These are phyloP conservation scores for Carallia pectinifolia DNA, from an alignment of 345 rosid genomes.

Conservation along the genomic window DNA sequence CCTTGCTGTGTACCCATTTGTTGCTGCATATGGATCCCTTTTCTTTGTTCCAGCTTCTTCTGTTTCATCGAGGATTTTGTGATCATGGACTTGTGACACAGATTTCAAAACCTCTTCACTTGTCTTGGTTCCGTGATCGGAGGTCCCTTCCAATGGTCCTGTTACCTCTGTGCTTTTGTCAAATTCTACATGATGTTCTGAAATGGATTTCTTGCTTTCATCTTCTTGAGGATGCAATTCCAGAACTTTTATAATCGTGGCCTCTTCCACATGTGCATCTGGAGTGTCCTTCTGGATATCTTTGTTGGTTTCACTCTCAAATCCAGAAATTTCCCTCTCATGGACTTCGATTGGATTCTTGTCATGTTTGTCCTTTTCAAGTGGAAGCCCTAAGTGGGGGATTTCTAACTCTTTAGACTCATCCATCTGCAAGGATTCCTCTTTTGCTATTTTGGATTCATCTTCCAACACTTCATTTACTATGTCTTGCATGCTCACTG, in stretches of 20 bases:
- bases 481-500: slow-evolving; percentile 3
- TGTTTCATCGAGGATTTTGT: neutral
- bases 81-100: too few species aligned
- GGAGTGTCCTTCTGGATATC: too few species aligned
- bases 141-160: slow-evolving; percentile 5
- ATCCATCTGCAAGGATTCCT: slow-evolving; percentile 22
- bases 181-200: slow-evolving; percentile 12
- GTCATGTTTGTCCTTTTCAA: neutral
- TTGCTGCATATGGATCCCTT: too few species aligned
- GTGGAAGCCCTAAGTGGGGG: neutral
- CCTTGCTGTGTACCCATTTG: slow-evolving; percentile 5
- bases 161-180: slow-evolving; percentile 11
- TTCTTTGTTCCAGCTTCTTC: neutral
- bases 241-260: neutral
- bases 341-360: neutral
- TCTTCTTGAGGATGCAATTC: slow-evolving; percentile 12
- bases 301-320: too few species aligned
- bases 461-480: neutral
- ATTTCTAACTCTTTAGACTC: slow-evolving; percentile 22
- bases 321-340: too few species aligned
- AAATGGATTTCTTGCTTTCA: slow-evolving; percentile 10
- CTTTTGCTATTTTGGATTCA: slow-evolving; percentile 8
- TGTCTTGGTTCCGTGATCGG: too few species aligned
- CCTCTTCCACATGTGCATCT: slow-evolving; percentile 12
- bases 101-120: too few species aligned